phyloP scores from a whole-genome alignment of 108 stramenopile genomes.

The Nitzschia palea region DNA sequence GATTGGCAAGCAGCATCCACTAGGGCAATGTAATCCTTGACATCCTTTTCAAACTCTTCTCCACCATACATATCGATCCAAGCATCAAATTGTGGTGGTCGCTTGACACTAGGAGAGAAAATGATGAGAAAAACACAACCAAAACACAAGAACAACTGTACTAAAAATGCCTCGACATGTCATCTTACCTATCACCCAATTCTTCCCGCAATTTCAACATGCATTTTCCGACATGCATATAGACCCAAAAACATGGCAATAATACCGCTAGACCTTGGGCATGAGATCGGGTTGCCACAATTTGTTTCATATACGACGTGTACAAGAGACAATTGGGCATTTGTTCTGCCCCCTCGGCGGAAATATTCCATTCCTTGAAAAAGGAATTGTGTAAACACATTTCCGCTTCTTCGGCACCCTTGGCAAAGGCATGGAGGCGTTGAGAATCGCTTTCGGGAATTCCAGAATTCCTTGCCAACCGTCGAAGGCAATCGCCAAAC shows the following conservation, averaged over 20 bases:
- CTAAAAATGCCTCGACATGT: no score
- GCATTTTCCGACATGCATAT: constrained; percentile 83
- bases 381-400: constrained; percentile 69
- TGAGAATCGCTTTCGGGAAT: constrained; percentile 30
- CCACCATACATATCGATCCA: constrained; percentile 92
- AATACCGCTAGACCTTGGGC: constrained; percentile 80
- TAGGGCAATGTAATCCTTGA: constrained; percentile 73
- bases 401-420: constrained; percentile 74
- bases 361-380: constrained; percentile 75
- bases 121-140: no score
- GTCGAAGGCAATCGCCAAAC: constrained; percentile 63
- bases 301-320: constrained; percentile 80
- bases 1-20: constrained; percentile 45
- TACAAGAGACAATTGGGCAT: constrained; percentile 84
- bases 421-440: constrained; percentile 65
- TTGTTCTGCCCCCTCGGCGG: constrained; percentile 45
- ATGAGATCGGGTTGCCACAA: constrained; percentile 56
- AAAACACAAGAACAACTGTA: no score
- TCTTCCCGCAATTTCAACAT: constrained; percentile 78
- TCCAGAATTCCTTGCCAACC: constrained; percentile 45
- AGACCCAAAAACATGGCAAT: constrained; percentile 90
- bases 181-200: constrained; percentile 46
- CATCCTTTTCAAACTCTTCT: constrained; percentile 81
- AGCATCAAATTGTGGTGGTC: constrained; percentile 76
- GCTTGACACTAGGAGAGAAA: constrained; percentile 25